These are phyloP conservation scores for Fusarium avenaceum DNA, from an alignment of 2,329 filamentous ascomycete genomes.

Conservation along the genomic window DNA sequence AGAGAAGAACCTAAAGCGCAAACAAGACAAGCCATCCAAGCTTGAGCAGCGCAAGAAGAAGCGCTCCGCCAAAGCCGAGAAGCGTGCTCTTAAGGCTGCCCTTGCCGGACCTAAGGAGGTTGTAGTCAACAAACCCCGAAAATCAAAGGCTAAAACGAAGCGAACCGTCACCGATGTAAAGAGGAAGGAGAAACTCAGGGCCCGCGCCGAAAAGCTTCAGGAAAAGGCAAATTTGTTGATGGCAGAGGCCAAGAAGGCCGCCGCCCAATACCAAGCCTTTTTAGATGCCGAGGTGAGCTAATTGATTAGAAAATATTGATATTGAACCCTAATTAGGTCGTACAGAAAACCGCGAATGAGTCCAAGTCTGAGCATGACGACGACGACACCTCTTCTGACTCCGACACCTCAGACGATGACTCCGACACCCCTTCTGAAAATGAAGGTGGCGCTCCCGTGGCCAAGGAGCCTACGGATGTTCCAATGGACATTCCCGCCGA, in stretches of 20 bases:
- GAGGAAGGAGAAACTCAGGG: constrained; percentile 55
- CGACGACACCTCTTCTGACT: constrained; percentile 38
- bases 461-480: constrained; percentile 42
- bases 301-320: background rate
- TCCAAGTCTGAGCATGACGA: constrained; percentile 37
- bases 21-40: constrained; percentile 30
- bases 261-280: constrained; percentile 48
- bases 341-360: constrained; percentile 32
- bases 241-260: constrained; percentile 56
- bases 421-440: constrained; percentile 41
- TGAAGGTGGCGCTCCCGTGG: constrained; percentile 43
- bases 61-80: constrained; percentile 54
- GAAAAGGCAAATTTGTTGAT: constrained; percentile 55
- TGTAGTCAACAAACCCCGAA: constrained; percentile 47
- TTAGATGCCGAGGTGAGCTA: constrained; percentile 43
- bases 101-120: constrained; percentile 53
- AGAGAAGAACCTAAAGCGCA: constrained; percentile 37
- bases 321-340: constrained; percentile 3
- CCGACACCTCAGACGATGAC: constrained; percentile 38
- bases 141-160: constrained; percentile 40
- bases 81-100: constrained; percentile 54
- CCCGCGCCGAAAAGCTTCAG: constrained; percentile 55
- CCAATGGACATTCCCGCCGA: constrained; percentile 46
- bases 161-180: constrained; percentile 56
- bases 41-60: constrained; percentile 54